Evolutionary conservation across 2,329 filamentous ascomycete species (phyloP), one percentile per base, ranked within the genome.

Genomic region (Calonectria multiphialidica): DNA sequence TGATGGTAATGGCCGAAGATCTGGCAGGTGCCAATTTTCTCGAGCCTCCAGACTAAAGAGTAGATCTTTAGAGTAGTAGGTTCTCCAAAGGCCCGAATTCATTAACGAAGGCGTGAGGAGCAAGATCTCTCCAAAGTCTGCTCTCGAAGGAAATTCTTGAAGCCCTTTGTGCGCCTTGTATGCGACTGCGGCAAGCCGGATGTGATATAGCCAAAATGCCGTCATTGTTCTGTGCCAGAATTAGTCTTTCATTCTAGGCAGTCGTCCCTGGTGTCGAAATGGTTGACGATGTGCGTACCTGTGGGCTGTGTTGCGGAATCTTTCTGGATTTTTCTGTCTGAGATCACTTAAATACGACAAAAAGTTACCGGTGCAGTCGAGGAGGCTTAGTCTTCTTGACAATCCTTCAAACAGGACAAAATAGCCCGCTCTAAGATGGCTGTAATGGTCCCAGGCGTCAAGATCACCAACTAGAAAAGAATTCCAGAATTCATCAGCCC

Each of bases 231-330:
- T 81, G 2, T 8, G 4, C 13, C 23, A 2, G 0, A 3, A 2
- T 33, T 9, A 42, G 8, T 23, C 2, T 72, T 2, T 15, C 1
- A 5, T 15, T 3, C 2, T n/a, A 23, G 50, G n/a, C 23, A 47
- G 42, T 5, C 30, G 59, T 33, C 28, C 28, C 28, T 8, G 28
- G 5, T 6, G 5, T 33, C 3, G 13, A 7, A 15, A 53, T 30
- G 49, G 28, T 18, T 33, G 10, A 23, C 21, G 6, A 10, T 2
- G 25, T 45, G 71, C 78, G 30, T 75, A 78, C 80, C 74, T 78
- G 55, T 84, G 83, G 0, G 82, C 80, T 1, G 81, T 82, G 45
- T 83, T 83, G 40, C 81, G 75, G 23, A 84, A 84, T 15, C 75
- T 76, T 16, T 80, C 77, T 0, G 81, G 80, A 5, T 80, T 75